Evolutionary conservation across 1,284 basidiomycete genomes (phyloP).

Genomic region (Pyrrhoderma lamaoense): DNA sequence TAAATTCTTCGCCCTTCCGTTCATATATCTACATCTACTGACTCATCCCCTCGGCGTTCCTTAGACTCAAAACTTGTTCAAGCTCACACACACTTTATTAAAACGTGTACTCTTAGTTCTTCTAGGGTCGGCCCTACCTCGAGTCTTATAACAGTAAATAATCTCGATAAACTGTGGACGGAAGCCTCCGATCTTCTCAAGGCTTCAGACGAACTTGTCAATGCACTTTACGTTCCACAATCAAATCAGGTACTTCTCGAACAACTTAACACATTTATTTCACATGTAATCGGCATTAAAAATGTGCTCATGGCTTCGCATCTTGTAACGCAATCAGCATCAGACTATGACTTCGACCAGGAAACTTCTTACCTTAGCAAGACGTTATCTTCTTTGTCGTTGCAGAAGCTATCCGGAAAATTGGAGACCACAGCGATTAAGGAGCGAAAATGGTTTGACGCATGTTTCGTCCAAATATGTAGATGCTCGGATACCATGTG

Average conservation of each 20-base stretch:
- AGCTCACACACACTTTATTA: slow-evolving; percentile 54
- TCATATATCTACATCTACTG: neutral
- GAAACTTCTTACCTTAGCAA: slow-evolving; percentile 1
- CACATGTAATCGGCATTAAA: slow-evolving; percentile 32
- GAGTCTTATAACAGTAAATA: neutral
- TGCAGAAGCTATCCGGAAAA: slow-evolving; percentile 25
- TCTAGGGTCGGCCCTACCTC: slow-evolving; percentile 29
- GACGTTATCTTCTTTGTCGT: slow-evolving; percentile 10
- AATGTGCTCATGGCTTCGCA: slow-evolving; percentile 25
- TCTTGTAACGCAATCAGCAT: neutral
- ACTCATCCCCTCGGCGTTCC: neutral
- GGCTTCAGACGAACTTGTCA: slow-evolving; percentile 55
- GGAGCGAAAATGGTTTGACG: slow-evolving; percentile 47
- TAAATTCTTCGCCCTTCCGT: neutral
- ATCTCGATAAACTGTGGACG: slow-evolving; percentile 44
- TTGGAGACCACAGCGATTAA: slow-evolving; percentile 20
- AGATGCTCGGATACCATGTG: too few species aligned
- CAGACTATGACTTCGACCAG: neutral
- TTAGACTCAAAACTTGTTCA: slow-evolving; percentile 52
- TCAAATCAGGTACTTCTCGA: slow-evolving; percentile 33
- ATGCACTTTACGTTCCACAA: slow-evolving; percentile 58
- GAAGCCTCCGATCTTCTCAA: slow-evolving; percentile 45
- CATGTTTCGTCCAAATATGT: slow-evolving; percentile 51
- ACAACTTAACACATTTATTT: slow-evolving; percentile 33
- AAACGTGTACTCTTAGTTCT: slow-evolving; percentile 49